Evolutionary conservation across 2,329 filamentous ascomycete species (phyloP).

Genomic region (Xylaria sp.): DNA sequence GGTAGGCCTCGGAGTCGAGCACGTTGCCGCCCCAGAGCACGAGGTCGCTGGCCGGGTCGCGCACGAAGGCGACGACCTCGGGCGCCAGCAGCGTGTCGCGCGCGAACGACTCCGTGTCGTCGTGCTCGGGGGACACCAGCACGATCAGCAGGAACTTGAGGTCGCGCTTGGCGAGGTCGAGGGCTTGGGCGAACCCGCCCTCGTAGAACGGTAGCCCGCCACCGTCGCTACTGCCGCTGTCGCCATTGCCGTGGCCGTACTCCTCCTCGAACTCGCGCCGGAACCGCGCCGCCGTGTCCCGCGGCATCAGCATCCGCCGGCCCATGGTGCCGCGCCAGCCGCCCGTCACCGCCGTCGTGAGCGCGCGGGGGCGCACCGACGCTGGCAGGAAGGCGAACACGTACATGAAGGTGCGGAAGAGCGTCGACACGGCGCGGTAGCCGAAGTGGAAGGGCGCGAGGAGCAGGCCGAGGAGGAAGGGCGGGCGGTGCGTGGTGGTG

Average conservation of each 20-base stretch:
- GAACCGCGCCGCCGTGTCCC: constrained; percentile 86
- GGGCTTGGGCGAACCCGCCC: constrained; percentile 86
- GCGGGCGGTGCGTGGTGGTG: constrained; percentile 69
- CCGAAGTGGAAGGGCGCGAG: constrained; percentile 81
- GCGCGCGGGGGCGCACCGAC: constrained; percentile 56
- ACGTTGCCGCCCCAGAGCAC: constrained; percentile 93
- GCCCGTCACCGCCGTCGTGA: constrained; percentile 55
- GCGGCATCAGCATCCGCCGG: constrained; percentile 76
- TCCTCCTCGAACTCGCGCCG: constrained; percentile 94
- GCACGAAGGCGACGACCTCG: constrained; percentile 74
- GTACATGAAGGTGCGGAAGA: constrained; percentile 75
- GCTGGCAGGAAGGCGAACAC: constrained; percentile 81
- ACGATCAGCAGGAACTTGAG: constrained; percentile 90
- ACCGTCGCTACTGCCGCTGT: too few species aligned
- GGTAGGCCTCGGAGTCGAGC: constrained; percentile 90
- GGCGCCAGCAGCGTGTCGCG: constrained; percentile 78
- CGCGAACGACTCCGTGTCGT: constrained; percentile 83
- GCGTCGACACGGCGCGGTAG: constrained; percentile 69
- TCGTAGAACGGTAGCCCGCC: constrained; percentile 83
- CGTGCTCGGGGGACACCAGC: constrained; percentile 88
- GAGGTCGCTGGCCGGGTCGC: constrained; percentile 75
- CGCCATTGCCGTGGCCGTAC: constrained; percentile 72
- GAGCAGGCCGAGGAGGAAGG: constrained; percentile 75
- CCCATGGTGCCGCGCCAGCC: constrained; percentile 65
- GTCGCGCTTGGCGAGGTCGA: constrained; percentile 87